Conservation (phyloP, 2,329 filamentous ascomycete species). For the Colletotrichum karsti region DNA sequence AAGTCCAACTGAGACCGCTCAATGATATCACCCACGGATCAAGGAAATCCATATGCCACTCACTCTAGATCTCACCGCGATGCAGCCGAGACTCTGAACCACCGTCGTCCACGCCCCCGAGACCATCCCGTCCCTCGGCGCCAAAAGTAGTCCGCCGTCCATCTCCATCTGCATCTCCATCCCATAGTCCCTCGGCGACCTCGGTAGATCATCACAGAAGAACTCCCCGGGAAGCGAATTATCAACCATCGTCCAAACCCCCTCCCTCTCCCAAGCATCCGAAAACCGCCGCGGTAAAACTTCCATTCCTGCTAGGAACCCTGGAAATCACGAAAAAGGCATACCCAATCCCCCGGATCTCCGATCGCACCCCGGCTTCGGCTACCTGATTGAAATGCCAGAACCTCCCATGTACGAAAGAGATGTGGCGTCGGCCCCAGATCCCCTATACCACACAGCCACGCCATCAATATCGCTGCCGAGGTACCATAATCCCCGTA, state of each 20-base stretch:
- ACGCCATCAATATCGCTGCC: too few species aligned
- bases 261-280: not conserved
- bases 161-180: not conserved
- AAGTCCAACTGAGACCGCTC: not conserved
- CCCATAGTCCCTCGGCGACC: not conserved
- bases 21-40: not conserved
- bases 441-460: too few species aligned
- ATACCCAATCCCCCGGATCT: not conserved
- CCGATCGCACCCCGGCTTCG: constrained; percentile 20
- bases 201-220: not conserved
- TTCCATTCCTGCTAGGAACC: too few species aligned
- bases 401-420: too few species aligned
- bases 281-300: not conserved
- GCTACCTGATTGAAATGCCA: too few species aligned
- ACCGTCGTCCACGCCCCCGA: not conserved
- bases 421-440: too few species aligned
- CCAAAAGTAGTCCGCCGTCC: not conserved
- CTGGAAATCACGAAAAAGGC: not conserved
- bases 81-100: not conserved
- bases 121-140: constrained; percentile 9
- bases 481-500: too few species aligned
- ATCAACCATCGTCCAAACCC: not conserved
- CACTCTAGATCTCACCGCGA: too few species aligned
- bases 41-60: not conserved
- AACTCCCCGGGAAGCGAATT: too few species aligned